Base-by-base conservation (phyloP, 495 filamentous ascomycete species). In the Pseudotulostoma volvatum region DNA sequence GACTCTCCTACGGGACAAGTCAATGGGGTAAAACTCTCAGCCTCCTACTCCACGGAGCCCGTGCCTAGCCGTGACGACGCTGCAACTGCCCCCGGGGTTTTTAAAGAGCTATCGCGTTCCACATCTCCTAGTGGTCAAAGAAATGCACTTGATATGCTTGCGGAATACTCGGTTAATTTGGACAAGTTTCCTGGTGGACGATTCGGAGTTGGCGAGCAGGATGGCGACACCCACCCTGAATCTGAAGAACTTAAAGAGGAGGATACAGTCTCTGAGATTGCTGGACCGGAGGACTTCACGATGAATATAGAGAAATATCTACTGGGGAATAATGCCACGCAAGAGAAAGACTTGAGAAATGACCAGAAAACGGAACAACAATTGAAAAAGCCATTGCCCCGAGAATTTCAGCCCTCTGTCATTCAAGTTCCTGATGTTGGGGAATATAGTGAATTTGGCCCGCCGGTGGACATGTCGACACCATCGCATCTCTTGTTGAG, bases 241-340 rank as follows among this genome's bases (percentile, higher is more conserved):
- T 51, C 46, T 2, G 59, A 63, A 3, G 41, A 50, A 18, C 45
- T 44, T 0, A 41, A 48, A 20, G 45, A 48, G 11, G 57, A 64
- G 8, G 52, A 60, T 9, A 45, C 53, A 5, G 38, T 60, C 7
- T 67, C 63, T 4, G 66, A 67, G 38, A 61, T 67, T 16, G 66
- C 63, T 4, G 68, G 68, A 0, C 68, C 68, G 1, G 64, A 66
- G 23, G 68, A 71, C 41, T 71, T 71, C 23, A 71, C 68, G 0
- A 48, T 61, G 18, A 66, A 70, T 36, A 38, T 71, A 43, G 65
- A 67, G 32, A 57, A 59, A 34, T 71, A 68, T 42, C 50, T 71
- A 36, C 55, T 60, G 44, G 63, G 63, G 3, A 56, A 61, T 2
- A 44, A 54, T 8, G 48, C 54, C 33, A 43, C 43, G 34, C 41